Conservation (phyloP, 805 yeast genomes). For the Yarrowia hollandica region DNA sequence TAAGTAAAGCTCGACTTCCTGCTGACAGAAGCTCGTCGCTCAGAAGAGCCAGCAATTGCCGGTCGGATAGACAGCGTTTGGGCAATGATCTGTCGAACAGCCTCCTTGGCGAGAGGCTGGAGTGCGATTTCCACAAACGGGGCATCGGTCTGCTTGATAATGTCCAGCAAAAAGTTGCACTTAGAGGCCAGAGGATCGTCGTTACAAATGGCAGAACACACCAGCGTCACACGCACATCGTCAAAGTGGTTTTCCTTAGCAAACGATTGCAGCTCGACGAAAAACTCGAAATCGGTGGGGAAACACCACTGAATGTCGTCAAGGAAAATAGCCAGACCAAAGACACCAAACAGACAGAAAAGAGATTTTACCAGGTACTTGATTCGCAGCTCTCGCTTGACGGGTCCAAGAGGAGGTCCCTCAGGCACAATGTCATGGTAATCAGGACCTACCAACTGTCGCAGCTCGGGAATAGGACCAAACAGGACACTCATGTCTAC, state of each 20-base stretch:
- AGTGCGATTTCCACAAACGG: constrained; percentile 34
- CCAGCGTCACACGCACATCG: constrained; percentile 37
- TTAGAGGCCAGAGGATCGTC: constrained; percentile 23
- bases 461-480: constrained; percentile 49
- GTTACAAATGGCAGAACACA: constrained; percentile 35
- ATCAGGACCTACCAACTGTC: constrained; percentile 47
- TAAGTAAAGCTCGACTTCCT: constrained; percentile 22
- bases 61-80: constrained; percentile 32
- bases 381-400: constrained; percentile 46
- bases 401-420: constrained; percentile 36
- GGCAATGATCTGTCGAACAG: constrained; percentile 34
- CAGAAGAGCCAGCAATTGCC: neutral
- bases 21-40: constrained; percentile 3
- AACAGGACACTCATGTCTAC: constrained; percentile 48
- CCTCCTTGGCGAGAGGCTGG: constrained; percentile 32
- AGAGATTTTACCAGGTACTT: constrained; percentile 48
- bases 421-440: constrained; percentile 40
- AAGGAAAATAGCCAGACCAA: constrained; percentile 49
- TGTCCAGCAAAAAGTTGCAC: constrained; percentile 25
- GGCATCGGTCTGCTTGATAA: constrained; percentile 23
- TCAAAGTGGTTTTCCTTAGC: constrained; percentile 37
- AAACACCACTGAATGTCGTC: constrained; percentile 53
- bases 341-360: constrained; percentile 45
- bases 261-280: constrained; percentile 39
- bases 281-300: constrained; percentile 36